These are phyloP conservation scores for Wickerhamomyces tratensis DNA, from an alignment of 805 yeast genomes.

Conservation along the genomic window DNA sequence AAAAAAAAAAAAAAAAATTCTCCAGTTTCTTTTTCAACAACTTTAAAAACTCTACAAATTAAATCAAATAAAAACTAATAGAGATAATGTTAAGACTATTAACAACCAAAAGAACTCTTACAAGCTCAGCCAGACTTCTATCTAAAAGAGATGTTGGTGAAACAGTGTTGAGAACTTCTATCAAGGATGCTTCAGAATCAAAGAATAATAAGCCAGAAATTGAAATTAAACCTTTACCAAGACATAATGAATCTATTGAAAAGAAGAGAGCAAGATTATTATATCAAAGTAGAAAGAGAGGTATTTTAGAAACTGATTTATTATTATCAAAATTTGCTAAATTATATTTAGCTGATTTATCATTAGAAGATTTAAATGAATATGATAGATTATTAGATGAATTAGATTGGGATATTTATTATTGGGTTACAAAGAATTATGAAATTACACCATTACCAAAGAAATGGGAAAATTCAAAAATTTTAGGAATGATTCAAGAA, in stretches of 20 bases:
- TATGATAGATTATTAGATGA: constrained; percentile 82
- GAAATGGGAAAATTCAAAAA: constrained; percentile 62
- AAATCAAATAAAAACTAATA: no score
- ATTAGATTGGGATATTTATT: constrained; percentile 98
- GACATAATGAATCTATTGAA: constrained; percentile 64
- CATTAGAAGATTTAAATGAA: constrained; percentile 63
- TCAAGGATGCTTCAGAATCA: neutral
- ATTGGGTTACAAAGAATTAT: constrained; percentile 89
- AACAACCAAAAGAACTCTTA: no score
- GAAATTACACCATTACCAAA: constrained; percentile 82
- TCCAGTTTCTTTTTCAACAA: no score
- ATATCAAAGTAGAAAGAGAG: constrained; percentile 91
- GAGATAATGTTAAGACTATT: no score
- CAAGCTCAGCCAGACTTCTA: no score
- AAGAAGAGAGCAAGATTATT: constrained; percentile 78
- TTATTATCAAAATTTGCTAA: constrained; percentile 81
- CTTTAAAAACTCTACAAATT: no score
- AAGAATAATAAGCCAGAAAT: constrained; percentile 17
- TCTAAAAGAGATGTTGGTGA: neutral
- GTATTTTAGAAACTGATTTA: constrained; percentile 88
- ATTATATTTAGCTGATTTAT: constrained; percentile 50
- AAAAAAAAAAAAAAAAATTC: no score
- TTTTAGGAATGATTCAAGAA: constrained; percentile 59
- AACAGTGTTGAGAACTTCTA: neutral
- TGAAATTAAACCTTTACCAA: constrained; percentile 68